Evolutionary conservation across 805 yeast species (phyloP), one percentile per base, ranked within the genome.

Genomic region (Schwanniomyces occidentalis): DNA sequence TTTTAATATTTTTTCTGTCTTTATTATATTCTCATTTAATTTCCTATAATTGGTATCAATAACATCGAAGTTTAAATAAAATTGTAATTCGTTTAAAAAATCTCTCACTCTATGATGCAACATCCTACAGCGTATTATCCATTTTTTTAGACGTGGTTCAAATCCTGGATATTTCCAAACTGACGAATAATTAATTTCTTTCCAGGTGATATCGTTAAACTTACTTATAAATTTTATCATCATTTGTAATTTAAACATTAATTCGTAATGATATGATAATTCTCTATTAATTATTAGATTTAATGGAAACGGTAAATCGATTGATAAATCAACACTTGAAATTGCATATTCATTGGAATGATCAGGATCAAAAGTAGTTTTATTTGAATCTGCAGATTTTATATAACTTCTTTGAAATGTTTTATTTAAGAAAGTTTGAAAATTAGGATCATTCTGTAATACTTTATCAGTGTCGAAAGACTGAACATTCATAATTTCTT

Each of bases 271-370:
- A 31, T 80, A 72, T 12, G 87, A 65, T 16, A 82, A 78, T 10
- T 88, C 82, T 35, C 80, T 75, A 12, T 85, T 78, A 1, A 88
- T 63, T 1, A 93, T 69, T 16, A 91, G 66, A 49, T 88, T 88
- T 31, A 88, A 60, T 0, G 99, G 99, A 53, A 87, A 93, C 3
- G 97, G 96, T 15, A 90, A 57, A n/a, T 71, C 58, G 6, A 82
- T 40, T 26, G 80, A 78, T 28, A 83, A 58, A 38, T 75, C 76
- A 8, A 83, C 54, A 32, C 73, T 72, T 30, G 79, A 66, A 2
- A 82, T 65, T 2, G 77, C 51, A 29, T 66, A 68, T 18, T 65
- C 58, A 41, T 60, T 73, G 34, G 52, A 30, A 31, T 51, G 41
- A 48, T 61, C 41, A 48, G 66, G 45, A 21, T 56, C 54, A 38